Evolutionary conservation across 2,329 filamentous ascomycete genomes (phyloP).

Genomic region (Rhexocercosporidium sp.): DNA sequence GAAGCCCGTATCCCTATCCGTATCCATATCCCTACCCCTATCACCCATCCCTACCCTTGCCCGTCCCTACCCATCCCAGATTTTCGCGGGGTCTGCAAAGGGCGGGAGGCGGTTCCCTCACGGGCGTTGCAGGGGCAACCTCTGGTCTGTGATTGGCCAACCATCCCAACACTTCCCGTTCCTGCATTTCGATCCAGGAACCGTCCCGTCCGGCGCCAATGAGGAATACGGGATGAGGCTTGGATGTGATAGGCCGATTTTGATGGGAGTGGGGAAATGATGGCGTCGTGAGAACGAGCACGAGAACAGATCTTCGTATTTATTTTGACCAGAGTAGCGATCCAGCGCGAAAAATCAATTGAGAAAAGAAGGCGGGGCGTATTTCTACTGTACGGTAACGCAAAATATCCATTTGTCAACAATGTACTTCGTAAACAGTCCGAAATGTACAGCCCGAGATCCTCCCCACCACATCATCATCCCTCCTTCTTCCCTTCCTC

Average conservation of each 20-base stretch:
- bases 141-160: constrained; percentile 4
- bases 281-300: constrained; percentile 1
- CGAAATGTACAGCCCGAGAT: too few species aligned
- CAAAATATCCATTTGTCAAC: constrained; percentile 1
- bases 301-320: not conserved
- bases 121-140: constrained; percentile 3
- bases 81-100: constrained; percentile 11
- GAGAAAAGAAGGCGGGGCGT: not conserved
- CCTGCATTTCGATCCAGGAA: constrained; percentile 21
- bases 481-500: too few species aligned
- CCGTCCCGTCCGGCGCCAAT: not conserved
- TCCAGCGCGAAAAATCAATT: not conserved
- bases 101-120: constrained; percentile 15
- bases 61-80: not conserved
- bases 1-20: not conserved
- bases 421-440: too few species aligned
- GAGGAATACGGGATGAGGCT: not conserved
- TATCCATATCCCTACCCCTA: not conserved
- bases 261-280: too few species aligned
- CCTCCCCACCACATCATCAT: too few species aligned
- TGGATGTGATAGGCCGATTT: too few species aligned
- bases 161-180: not conserved
- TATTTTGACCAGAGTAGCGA: not conserved
- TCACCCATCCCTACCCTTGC: not conserved
- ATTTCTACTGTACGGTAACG: too few species aligned